Base-by-base conservation (phyloP, 805 yeast genomes). In the Wickerhamomyces tratensis region DNA sequence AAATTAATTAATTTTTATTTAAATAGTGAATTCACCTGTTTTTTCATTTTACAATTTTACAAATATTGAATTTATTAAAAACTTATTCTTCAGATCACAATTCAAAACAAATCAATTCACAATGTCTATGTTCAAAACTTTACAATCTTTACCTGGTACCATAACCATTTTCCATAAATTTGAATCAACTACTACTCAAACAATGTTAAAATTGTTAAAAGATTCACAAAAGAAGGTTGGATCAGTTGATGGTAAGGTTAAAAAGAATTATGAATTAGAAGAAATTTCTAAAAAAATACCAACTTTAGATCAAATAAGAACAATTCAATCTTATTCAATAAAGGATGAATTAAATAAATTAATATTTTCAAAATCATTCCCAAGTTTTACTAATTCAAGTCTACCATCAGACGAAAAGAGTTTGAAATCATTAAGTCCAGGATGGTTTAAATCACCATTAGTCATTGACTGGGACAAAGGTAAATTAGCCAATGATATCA, bases 381-480 rank as follows among this genome's bases (percentile, higher is more conserved):
- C 59, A 7, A 43, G 45, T 8, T 50, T 44, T 46, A 53, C 30
- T 41, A 45, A 25, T 25, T 43, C 34, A 38, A 49, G 3, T 26
- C 14, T 33, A 40, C 43, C 44, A 37, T 39, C 25, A 25, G 43
- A 43, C 7, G 45, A 46, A 29, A 36, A 48, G 46, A 14, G 43
- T 36, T 49, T 50, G 44, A 41, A 9, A 4, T 46, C 26, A 39
- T 35, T 29, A 53, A 46, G 33, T 14, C 49, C 49, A 15, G 57
- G 57, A 0, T 47, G 54, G 48, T 67, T 59, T 47, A 63, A 50
- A 4, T 63, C 69, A 1, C 82, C 82, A 1, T 59, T 76, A 37
- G 63, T 77, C 14, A 81, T 79, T 13, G 84, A 79, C 57, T 79
- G 85, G 84, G 76, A 73, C 48, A 68, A 76, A 49, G 69, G 71